Conservation (phyloP, 2,329 filamentous ascomycete genomes). For the Pseudocercospora fuligena region DNA sequence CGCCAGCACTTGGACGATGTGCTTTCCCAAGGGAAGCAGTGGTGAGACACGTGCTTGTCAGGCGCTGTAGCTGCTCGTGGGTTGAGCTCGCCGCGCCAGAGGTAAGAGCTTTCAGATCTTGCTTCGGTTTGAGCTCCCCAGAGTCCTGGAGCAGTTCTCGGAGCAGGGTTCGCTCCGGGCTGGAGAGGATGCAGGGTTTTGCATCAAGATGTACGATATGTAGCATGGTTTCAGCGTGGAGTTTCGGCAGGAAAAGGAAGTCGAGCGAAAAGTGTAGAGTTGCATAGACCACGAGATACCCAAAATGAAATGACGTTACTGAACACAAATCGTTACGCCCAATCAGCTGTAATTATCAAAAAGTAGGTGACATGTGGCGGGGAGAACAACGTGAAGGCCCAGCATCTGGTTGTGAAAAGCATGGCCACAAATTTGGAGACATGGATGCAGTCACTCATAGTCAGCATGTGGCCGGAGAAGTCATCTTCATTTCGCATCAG, state of each 20-base stretch:
- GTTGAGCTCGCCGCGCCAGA: not conserved
- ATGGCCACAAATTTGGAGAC: not conserved
- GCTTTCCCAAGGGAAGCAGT: no score
- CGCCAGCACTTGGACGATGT: not conserved
- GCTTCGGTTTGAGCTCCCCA: not conserved
- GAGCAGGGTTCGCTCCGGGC: not conserved
- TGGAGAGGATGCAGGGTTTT: not conserved
- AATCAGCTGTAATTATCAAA: not conserved
- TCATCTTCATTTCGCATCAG: constrained; percentile 10
- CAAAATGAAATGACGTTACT: constrained; percentile 8
- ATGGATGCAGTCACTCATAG: no score
- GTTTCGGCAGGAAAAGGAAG: constrained; percentile 19
- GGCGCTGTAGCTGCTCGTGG: not conserved
- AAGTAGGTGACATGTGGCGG: not conserved
- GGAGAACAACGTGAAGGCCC: no score
- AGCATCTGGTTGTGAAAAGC: not conserved
- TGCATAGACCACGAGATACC: constrained; percentile 32
- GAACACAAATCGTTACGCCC: not conserved
- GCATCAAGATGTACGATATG: not conserved
- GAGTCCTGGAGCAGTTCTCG: not conserved
- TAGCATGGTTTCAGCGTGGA: constrained; percentile 23
- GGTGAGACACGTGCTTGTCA: no score
- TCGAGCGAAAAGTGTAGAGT: constrained; percentile 12
- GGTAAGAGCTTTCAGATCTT: not conserved
- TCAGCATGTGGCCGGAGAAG: not conserved